These are phyloP conservation scores for Dioscorea dumetorum DNA, from an alignment of 106 monocot species.

Conservation along the genomic window DNA sequence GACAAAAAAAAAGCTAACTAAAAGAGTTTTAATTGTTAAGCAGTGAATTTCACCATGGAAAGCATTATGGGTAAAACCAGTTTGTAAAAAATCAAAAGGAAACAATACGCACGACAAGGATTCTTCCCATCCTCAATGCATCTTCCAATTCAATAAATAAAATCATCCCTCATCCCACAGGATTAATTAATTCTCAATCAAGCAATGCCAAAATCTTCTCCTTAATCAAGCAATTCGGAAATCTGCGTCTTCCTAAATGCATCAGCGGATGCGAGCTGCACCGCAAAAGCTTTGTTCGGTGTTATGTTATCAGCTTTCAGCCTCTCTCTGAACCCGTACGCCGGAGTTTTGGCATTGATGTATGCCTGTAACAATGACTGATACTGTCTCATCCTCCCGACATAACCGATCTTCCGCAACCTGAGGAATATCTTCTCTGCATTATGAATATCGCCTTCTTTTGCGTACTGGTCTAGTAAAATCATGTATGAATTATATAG, in stretches of 20 bases:
- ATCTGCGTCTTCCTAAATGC: slow-evolving; percentile 43
- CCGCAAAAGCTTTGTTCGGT: slow-evolving; percentile 34
- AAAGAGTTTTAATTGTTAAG: too few species aligned
- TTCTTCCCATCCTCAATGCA: too few species aligned
- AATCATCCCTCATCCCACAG: too few species aligned
- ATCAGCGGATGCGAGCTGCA: slow-evolving; percentile 27
- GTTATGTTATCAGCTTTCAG: slow-evolving; percentile 56
- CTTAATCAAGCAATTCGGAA: slow-evolving; percentile 40
- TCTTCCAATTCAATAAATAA: too few species aligned
- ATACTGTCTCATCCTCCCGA: slow-evolving; percentile 30
- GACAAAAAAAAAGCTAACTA: too few species aligned
- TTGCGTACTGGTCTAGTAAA: slow-evolving; percentile 43
- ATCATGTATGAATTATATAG: slow-evolving; percentile 36
- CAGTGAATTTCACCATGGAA: too few species aligned
- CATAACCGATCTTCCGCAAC: slow-evolving; percentile 33
- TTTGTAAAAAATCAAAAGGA: too few species aligned
- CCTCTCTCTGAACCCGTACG: slow-evolving; percentile 81
- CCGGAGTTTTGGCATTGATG: slow-evolving; percentile 39
- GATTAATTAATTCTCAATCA: too few species aligned
- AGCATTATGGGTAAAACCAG: too few species aligned
- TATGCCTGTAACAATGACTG: slow-evolving; percentile 46
- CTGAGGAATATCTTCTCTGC: slow-evolving; percentile 62
- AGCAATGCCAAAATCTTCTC: too few species aligned
- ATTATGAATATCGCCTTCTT: slow-evolving; percentile 58
- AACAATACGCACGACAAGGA: too few species aligned